Conservation (phyloP, 768 basidiomycete species). For the Leccinum rimulosum region DNA sequence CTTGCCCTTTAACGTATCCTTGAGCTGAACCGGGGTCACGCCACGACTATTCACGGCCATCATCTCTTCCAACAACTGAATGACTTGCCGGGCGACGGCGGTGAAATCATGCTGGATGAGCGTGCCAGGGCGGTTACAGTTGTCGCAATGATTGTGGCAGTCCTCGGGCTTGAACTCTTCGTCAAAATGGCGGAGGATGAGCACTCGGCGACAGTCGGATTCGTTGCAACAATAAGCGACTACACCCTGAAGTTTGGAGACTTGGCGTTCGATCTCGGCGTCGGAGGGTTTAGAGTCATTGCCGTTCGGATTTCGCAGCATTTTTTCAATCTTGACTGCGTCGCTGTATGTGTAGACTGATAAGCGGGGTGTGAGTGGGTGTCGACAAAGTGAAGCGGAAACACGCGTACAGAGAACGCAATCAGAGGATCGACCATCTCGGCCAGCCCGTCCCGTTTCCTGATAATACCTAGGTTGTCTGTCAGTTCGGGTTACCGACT, state of each 20-base stretch:
- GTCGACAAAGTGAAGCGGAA: neutral
- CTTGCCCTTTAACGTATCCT: slow-evolving; percentile 65
- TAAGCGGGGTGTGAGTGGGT: neutral
- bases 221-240: slow-evolving; percentile 78
- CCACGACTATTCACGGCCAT: slow-evolving; percentile 39
- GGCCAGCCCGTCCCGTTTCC: slow-evolving; percentile 95
- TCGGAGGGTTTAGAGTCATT: slow-evolving; percentile 27
- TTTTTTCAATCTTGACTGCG: slow-evolving; percentile 48
- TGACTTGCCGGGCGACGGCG: slow-evolving; percentile 48
- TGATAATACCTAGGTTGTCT: slow-evolving; percentile 68
- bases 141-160: slow-evolving; percentile 80
- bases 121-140: slow-evolving; percentile 58
- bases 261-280: slow-evolving; percentile 66
- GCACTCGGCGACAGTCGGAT: slow-evolving; percentile 81
- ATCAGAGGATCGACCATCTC: slow-evolving; percentile 80
- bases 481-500: slow-evolving; percentile 1
- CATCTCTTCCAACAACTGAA: slow-evolving; percentile 55
- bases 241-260: slow-evolving; percentile 70
- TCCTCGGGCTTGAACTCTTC: slow-evolving; percentile 68
- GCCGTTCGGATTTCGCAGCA: slow-evolving; percentile 50
- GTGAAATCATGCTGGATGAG: slow-evolving; percentile 60
- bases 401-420: slow-evolving; percentile 78
- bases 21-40: slow-evolving; percentile 59
- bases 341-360: slow-evolving; percentile 70
- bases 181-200: slow-evolving; percentile 86